Conservation (phyloP, 2,329 filamentous ascomycete genomes). For the Ophiostoma novo-ulmi region DNA sequence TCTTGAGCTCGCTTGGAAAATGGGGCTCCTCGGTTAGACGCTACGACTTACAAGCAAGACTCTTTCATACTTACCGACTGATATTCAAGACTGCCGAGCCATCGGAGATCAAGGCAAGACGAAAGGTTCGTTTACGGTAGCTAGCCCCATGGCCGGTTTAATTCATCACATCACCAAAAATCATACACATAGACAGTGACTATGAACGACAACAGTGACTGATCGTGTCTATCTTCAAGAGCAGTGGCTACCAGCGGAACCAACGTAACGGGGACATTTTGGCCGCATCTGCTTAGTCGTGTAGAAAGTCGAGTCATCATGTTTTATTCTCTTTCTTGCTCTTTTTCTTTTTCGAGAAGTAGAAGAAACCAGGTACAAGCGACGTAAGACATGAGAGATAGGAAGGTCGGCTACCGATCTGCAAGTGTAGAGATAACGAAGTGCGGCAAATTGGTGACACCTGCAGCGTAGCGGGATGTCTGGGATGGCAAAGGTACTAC, state of each 20-base stretch:
- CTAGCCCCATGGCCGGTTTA: not conserved
- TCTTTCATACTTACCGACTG: not conserved
- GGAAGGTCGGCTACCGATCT: not conserved
- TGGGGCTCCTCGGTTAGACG: not conserved
- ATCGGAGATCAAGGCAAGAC: not conserved
- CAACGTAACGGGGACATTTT: not conserved
- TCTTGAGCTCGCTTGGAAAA: not conserved
- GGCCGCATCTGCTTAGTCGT: slow-evolving; percentile 6
- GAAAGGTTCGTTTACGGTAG: not conserved
- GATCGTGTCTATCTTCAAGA: not conserved
- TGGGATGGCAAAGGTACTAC: not conserved
- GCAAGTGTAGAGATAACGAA: not conserved
- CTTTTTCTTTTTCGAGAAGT: not conserved
- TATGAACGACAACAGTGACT: not conserved
- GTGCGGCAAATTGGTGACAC: not conserved
- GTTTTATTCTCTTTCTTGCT: not conserved
- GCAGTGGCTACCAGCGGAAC: not conserved
- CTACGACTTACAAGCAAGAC: not conserved
- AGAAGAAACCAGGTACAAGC: slow-evolving; percentile 8
- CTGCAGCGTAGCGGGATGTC: not conserved
- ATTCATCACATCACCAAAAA: not conserved
- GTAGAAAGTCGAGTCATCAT: not conserved
- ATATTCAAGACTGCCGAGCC: not conserved
- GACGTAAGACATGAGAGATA: not conserved
- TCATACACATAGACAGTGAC: not conserved